Base-by-base conservation (phyloP, 129 eudicot genomes). In the Lactuca sativa region DNA sequence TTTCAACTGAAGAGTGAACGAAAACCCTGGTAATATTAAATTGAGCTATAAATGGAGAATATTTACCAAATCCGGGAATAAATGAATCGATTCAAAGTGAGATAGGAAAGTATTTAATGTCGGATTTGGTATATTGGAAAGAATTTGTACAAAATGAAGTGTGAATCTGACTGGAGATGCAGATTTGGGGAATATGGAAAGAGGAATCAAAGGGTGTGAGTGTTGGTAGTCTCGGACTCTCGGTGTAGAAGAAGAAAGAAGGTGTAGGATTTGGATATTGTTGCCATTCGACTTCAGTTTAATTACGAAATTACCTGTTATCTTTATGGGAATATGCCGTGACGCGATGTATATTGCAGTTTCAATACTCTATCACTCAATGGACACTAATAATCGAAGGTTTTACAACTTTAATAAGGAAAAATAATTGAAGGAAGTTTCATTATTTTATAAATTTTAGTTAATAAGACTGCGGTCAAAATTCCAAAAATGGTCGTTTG, bases 291-390 rank as follows among this genome's bases (percentile, higher is more conserved):
- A 49, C 13, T 37, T 1, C 3, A 7, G 32, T 14, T 47, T 61
- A 33, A 76, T 69, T 76, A 76, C 75, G 70, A 69, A 60, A 76
- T 8, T 18, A 51, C 75, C 75, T 25, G 64, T 5, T 36, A 56
- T 69, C 51, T 59, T 57, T 7, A 43, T 13, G 34, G 10, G 59
- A 64, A 64, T 64, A 64, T 64, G 69, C 56, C 69, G 56, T 64
- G 18, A 64, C 69, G 69, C 37, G 21, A 64, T 6, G 69, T 17
- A 64, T 64, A 64, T 64, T 64, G 18, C 30, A 21, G 4, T 43
- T 43, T 21, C 48, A 64, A n/a, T 47, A 47, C 52, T 47, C 52
- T 12, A 47, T 47, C 38, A 8, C 11, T 47, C 52, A 1, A 43
- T 43, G 52, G 52, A 12, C 52, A 47, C 52, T 12, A 47, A 47